Base-by-base conservation (phyloP, 2,329 filamentous ascomycete genomes). In the Kalmusia sp. region DNA sequence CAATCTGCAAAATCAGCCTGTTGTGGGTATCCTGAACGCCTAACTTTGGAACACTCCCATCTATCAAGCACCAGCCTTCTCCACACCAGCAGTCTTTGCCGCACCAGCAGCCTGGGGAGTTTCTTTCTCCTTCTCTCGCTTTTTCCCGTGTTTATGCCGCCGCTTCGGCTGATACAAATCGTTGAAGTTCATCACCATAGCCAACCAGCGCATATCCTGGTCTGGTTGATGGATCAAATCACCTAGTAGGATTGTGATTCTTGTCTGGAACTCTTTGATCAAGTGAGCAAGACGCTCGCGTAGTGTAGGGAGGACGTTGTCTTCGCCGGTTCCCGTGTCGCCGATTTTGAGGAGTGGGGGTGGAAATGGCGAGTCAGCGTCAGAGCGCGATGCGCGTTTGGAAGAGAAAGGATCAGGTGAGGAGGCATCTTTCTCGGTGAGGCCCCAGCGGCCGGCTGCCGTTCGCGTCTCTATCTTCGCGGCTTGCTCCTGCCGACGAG, bases 121-220 rank as follows among this genome's bases (percentile, higher is more conserved):
- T 31, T 69, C 64, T 57, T 65, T 71, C 2, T 70, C 68, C 43
- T 65, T 68, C 14, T 70, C 66, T 2, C 57, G 54, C 48, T 64
- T 65, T 57, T 66, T 68, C 11, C 55, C 57, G 40, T 70, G 67
- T 53, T 82, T 77, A 76, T 87, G 87, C 71, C 87, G 84, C 65
- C 87, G 82, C 38, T 87, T 84, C 12, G 91, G 90, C 75, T 91
- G 85, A 75, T 98, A 98, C 22, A 96, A 90, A 72, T 98, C 93
- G 76, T 99, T 99, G 76, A 98, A 99, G 77, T 98, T 99, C 92
- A 99, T 98, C 34, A 95, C 91, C 40, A 98, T 92, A 33, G 92
- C 95, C 61, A 99, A 78, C 80, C 98, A 98, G 49, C 93, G 84
- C 87, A 99, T 91, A 73, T 99, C 95, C 46, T 93, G 88, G 72